phyloP scores from a whole-genome alignment of 345 rosid species.

The Hirschfeldia incana region DNA sequence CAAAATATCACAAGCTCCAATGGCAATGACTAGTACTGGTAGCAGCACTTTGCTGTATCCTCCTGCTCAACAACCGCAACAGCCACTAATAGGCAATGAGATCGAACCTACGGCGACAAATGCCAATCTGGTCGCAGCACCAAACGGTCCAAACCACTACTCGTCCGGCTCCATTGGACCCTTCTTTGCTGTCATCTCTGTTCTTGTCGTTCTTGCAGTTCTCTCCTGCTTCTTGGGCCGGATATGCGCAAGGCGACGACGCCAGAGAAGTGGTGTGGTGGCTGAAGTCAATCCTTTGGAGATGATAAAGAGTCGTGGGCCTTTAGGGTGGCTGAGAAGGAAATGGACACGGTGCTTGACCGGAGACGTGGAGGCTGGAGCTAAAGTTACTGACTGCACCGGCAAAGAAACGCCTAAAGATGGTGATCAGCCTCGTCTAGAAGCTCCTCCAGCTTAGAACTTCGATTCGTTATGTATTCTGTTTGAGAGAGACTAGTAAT shows the following conservation, averaged over 20 bases:
- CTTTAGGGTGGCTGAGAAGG: constrained; percentile 49
- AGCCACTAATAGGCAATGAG: constrained; percentile 14
- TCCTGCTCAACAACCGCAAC: constrained; percentile 32
- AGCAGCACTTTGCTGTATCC: constrained; percentile 33
- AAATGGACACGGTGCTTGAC: constrained; percentile 37
- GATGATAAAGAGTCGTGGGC: constrained; percentile 42
- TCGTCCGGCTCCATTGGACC: constrained; percentile 71
- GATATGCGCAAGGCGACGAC: constrained; percentile 37
- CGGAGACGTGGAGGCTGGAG: constrained; percentile 51
- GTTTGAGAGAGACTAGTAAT: background rate
- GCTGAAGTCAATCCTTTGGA: constrained; percentile 43
- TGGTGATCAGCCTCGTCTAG: constrained; percentile 2
- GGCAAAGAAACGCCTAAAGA: constrained; percentile 23
- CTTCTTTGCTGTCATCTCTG: constrained; percentile 65
- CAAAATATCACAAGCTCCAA: constrained; percentile 7
- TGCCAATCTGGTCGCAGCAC: constrained; percentile 23
- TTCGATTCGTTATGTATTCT: background rate
- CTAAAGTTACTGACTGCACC: constrained; percentile 38
- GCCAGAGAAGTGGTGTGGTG: constrained; percentile 5
- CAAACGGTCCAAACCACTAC: constrained; percentile 27
- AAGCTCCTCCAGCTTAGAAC: constrained; percentile 19
- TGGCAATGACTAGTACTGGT: constrained; percentile 21
- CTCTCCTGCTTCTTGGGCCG: constrained; percentile 64
- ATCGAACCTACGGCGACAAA: constrained; percentile 23
- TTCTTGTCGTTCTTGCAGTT: constrained; percentile 51